These are phyloP conservation scores for Paracorniculantispora psalliotae DNA, from an alignment of 2,329 filamentous ascomycete species.

Conservation along the genomic window DNA sequence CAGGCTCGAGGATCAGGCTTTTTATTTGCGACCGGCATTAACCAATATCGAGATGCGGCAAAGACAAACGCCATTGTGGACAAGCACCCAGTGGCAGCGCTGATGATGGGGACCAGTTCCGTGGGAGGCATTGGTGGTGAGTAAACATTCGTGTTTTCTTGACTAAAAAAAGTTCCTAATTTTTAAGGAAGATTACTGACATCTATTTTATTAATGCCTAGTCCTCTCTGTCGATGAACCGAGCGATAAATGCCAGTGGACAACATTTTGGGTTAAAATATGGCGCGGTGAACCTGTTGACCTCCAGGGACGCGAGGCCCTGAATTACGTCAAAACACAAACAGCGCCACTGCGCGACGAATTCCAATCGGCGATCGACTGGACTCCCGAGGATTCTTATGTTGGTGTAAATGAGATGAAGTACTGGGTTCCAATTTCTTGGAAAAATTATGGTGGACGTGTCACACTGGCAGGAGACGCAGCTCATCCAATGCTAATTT, in stretches of 20 bases:
- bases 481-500: constrained; percentile 41
- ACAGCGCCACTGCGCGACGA: constrained; percentile 24
- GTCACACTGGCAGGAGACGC: constrained; percentile 37
- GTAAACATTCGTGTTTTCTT: constrained; percentile 8
- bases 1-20: constrained; percentile 22
- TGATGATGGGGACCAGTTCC: constrained; percentile 25
- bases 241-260: constrained; percentile 25
- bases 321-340: constrained; percentile 25
- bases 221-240: constrained; percentile 23
- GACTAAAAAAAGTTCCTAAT: neutral
- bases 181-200: too few species aligned
- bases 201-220: too few species aligned
- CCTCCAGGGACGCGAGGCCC: constrained; percentile 32
- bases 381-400: constrained; percentile 27
- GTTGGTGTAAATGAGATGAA: constrained; percentile 32
- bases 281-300: constrained; percentile 24
- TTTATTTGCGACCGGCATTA: constrained; percentile 26
- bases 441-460: constrained; percentile 27
- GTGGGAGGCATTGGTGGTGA: constrained; percentile 27
- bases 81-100: constrained; percentile 27
- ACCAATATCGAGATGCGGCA: constrained; percentile 20
- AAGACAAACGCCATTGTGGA: constrained; percentile 24
- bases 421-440: constrained; percentile 30
- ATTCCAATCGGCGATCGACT: constrained; percentile 30
- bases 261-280: constrained; percentile 32